Evolutionary conservation across 768 basidiomycete species (phyloP).

Genomic region (Scleroderma bovista): DNA sequence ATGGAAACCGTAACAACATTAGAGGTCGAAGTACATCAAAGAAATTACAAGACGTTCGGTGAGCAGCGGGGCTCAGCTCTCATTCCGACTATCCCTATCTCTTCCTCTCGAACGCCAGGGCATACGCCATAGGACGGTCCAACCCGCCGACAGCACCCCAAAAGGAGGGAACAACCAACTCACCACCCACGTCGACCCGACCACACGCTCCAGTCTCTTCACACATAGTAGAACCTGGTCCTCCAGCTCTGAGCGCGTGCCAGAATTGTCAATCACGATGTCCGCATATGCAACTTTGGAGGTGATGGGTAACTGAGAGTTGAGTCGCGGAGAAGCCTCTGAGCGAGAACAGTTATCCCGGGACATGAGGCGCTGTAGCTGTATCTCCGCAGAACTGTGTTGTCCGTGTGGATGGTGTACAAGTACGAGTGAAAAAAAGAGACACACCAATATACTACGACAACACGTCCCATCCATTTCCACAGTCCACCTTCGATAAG

Average conservation of each 20-base stretch:
- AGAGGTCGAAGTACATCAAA: too few species aligned
- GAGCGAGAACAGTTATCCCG: slow-evolving; percentile 63
- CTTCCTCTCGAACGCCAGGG: slow-evolving; percentile 11
- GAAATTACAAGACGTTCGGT: too few species aligned
- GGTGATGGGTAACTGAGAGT: slow-evolving; percentile 74
- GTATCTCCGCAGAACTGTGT: slow-evolving; percentile 70
- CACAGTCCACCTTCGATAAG: slow-evolving; percentile 86
- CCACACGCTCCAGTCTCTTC: slow-evolving; percentile 36
- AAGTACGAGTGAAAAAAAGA: too few species aligned
- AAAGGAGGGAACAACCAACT: slow-evolving; percentile 57
- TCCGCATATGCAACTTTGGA: slow-evolving; percentile 85
- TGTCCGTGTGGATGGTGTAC: neutral
- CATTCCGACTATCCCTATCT: neutral
- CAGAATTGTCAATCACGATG: slow-evolving; percentile 84
- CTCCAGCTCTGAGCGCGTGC: slow-evolving; percentile 61
- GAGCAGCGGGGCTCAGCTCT: too few species aligned
- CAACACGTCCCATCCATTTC: slow-evolving; percentile 75
- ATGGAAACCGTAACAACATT: too few species aligned
- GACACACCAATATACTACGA: slow-evolving; percentile 88
- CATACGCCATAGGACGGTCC: slow-evolving; percentile 33
- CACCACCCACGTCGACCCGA: slow-evolving; percentile 56
- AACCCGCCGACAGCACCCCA: slow-evolving; percentile 43
- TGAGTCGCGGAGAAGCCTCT: slow-evolving; percentile 70
- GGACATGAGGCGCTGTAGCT: slow-evolving; percentile 75
- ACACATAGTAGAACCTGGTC: slow-evolving; percentile 38